Conservation (phyloP, 78 protist species). For the Emiliania huxleyi region DNA sequence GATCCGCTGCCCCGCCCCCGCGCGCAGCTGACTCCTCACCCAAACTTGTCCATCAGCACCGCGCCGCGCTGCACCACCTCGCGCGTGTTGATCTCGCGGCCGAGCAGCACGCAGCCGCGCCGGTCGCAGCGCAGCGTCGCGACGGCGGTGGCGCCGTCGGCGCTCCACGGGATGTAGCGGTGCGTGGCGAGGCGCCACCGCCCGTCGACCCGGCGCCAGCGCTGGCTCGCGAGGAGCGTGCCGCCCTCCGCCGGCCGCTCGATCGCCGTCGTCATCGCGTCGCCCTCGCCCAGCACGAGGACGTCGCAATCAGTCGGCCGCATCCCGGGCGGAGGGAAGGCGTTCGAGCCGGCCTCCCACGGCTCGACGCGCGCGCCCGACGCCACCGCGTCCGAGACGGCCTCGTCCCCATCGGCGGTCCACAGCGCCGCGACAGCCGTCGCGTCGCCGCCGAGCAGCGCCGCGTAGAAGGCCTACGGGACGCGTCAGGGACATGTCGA, state of each 20-base stretch:
- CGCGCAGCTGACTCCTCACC: too few species aligned
- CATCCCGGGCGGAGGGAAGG: neutral
- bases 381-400: neutral
- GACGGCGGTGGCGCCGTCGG: neutral
- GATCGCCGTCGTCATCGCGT: neutral
- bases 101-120: neutral
- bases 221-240: slow-evolving; percentile 8
- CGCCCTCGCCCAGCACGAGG: neutral
- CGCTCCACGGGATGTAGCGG: neutral
- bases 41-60: too few species aligned
- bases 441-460: neutral
- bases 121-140: neutral
- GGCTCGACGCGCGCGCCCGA: neutral
- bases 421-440: neutral
- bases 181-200: neutral
- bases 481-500: neutral
- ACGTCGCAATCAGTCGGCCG: neutral
- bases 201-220: neutral
- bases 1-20: too few species aligned
- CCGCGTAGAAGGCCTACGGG: neutral
- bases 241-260: neutral
- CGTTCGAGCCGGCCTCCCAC: neutral
- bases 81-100: neutral
- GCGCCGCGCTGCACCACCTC: neutral
- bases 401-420: too few species aligned